phyloP scores from a whole-genome alignment of 1,284 basidiomycete genomes.

The Phellopilus nigrolimitatus region DNA sequence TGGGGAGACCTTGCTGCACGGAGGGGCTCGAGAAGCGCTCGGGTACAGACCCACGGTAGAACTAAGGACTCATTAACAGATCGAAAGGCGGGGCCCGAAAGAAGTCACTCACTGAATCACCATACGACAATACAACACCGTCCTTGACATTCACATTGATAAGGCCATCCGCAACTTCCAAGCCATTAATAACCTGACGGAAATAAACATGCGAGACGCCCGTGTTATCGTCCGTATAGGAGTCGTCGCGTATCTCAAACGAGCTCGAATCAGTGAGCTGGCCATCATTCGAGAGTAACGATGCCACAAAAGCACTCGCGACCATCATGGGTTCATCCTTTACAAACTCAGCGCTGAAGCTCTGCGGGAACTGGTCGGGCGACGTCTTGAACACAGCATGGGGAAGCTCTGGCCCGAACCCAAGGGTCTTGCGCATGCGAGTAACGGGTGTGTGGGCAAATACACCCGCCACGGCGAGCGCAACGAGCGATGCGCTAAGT shows the following conservation, averaged over 20 bases:
- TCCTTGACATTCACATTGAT: constrained; percentile 87
- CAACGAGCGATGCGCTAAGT: constrained; percentile 17
- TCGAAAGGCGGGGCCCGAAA: too few species aligned
- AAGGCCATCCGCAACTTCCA: constrained; percentile 85
- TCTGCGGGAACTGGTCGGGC: constrained; percentile 37
- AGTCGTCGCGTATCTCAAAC: constrained; percentile 69
- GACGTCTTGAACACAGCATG: constrained; percentile 65
- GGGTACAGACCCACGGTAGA: constrained; percentile 55
- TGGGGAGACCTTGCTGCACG: constrained; percentile 31
- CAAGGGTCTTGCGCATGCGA: constrained; percentile 63
- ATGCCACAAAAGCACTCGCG: constrained; percentile 55
- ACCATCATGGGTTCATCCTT: constrained; percentile 50
- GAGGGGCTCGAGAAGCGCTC: constrained; percentile 31
- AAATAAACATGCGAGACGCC: constrained; percentile 85
- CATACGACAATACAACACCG: constrained; percentile 75
- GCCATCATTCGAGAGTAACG: constrained; percentile 35
- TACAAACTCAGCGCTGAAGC: constrained; percentile 28
- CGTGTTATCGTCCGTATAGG: constrained; percentile 80
- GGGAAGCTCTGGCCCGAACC: constrained; percentile 72
- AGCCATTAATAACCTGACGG: constrained; percentile 74
- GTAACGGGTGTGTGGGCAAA: constrained; percentile 3
- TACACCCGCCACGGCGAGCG: constrained; percentile 14
- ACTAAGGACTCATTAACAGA: constrained; percentile 44
- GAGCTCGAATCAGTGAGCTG: constrained; percentile 36
- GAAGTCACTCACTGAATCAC: constrained; percentile 62